These are phyloP conservation scores for Xylaria castorea DNA, from an alignment of 495 filamentous ascomycete genomes.

Conservation along the genomic window DNA sequence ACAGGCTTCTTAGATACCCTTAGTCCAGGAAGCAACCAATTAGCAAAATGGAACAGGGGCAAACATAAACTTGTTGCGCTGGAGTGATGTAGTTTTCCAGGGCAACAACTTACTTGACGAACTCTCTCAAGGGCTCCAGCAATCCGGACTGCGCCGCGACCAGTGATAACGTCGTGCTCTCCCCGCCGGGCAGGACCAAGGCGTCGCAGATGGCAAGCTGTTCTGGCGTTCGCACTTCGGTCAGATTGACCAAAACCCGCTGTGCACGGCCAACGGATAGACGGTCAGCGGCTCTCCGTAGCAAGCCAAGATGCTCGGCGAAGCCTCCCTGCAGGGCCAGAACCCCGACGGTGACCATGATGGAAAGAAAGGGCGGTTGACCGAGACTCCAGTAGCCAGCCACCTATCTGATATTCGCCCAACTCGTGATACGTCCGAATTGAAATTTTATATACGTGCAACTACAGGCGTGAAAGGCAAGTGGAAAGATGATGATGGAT, in stretches of 20 bases:
- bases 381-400: background rate
- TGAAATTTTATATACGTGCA: background rate
- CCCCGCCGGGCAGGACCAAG: slow-evolving; percentile 89
- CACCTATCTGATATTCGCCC: background rate
- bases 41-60: slow-evolving; percentile 13
- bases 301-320: slow-evolving; percentile 80
- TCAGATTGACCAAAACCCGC: slow-evolving; percentile 58
- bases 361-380: background rate
- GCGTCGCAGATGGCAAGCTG: slow-evolving; percentile 79
- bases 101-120: slow-evolving; percentile 78
- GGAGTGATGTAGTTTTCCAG: background rate
- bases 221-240: slow-evolving; percentile 77
- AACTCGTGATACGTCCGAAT: background rate
- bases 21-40: slow-evolving; percentile 9
- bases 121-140: slow-evolving; percentile 84
- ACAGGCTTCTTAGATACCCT: slow-evolving; percentile 77
- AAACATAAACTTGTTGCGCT: background rate
- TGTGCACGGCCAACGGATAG: slow-evolving; percentile 35
- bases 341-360: slow-evolving; percentile 73
- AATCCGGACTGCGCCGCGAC: slow-evolving; percentile 81
- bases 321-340: slow-evolving; percentile 96
- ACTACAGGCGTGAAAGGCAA: background rate
- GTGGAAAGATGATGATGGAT: background rate
- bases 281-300: slow-evolving; percentile 67
- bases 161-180: slow-evolving; percentile 92